Evolutionary conservation across 306 rosid genomes (phyloP).

Genomic region (Glycine soja): DNA sequence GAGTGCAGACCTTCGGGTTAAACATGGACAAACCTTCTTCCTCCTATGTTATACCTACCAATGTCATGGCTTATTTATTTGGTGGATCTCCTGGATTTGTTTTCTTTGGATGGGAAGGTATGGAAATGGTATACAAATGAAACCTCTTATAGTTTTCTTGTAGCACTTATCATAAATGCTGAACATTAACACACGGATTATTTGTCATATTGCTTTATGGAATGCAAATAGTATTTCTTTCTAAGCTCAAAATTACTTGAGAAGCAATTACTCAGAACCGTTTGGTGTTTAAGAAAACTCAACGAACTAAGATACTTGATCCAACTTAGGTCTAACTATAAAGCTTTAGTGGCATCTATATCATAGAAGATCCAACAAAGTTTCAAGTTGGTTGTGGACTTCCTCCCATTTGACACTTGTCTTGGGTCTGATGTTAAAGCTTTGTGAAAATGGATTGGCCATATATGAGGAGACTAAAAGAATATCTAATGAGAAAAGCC

Average conservation of each 20-base stretch:
- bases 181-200: not conserved
- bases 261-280: not conserved
- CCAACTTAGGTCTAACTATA: not conserved
- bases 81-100: not conserved
- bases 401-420: not conserved
- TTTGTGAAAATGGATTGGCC: not conserved
- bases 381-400: not conserved
- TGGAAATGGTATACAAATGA: not conserved
- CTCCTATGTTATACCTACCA: not conserved
- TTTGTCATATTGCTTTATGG: constrained; percentile 2
- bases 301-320: not conserved
- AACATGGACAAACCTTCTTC: not conserved
- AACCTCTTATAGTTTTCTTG: not conserved
- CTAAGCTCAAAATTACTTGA: not conserved
- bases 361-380: not conserved
- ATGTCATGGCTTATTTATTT: not conserved
- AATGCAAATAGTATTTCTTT: not conserved
- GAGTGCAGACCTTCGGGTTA: not conserved
- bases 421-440: not conserved
- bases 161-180: too few relatives aligned
- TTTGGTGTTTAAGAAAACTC: not conserved
- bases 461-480: not conserved
- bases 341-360: not conserved
- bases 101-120: not conserved
- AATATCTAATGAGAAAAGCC: not conserved